A percentile compares a stretch with the other conserved stretches of the same genome.
Conservation (phyloP, 441 rosid genomes). For the Populus hybrid region DNA sequence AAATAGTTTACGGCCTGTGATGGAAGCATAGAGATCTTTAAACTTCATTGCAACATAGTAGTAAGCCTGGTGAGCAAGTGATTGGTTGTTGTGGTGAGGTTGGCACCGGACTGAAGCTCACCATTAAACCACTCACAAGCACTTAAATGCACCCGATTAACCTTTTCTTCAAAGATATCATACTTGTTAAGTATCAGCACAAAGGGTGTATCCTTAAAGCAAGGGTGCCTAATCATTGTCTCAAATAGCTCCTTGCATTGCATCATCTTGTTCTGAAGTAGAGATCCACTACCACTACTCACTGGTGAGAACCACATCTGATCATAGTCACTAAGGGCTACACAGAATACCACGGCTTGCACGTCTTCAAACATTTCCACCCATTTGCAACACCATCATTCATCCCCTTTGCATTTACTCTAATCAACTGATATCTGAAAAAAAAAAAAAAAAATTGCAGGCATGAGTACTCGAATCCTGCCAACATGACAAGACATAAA, state of each 20-base stretch:
- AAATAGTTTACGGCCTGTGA: slow-evolving; percentile 75
- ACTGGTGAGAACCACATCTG: slow-evolving; percentile 55
- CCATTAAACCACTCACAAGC: slow-evolving; percentile 87
- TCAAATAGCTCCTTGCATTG: slow-evolving; percentile 92
- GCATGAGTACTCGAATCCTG: background rate
- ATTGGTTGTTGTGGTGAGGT: slow-evolving; percentile 61
- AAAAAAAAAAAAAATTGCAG: background rate
- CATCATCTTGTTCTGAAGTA: slow-evolving; percentile 78
- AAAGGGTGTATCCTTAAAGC: slow-evolving; percentile 84
- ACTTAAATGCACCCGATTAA: slow-evolving; percentile 56
- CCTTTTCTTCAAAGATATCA: slow-evolving; percentile 92
- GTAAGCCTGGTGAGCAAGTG: slow-evolving; percentile 90
- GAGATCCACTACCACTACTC: slow-evolving; percentile 45
- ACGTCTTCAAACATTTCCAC: slow-evolving; percentile 99
- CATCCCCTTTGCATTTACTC: slow-evolving; percentile 91
- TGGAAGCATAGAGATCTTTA: slow-evolving; percentile 77
- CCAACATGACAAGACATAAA: background rate
- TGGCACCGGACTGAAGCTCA: slow-evolving; percentile 78
- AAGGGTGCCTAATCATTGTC: slow-evolving; percentile 73
- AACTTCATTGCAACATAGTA: slow-evolving; percentile 94
- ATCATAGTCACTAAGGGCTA: slow-evolving; percentile 85
- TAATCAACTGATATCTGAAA: slow-evolving; percentile 85
- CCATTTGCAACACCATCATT: slow-evolving; percentile 99
- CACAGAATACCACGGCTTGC: slow-evolving; percentile 77
- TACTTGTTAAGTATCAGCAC: slow-evolving; percentile 89